phyloP scores from a whole-genome alignment of 2,329 filamentous ascomycete species.

The Mycocentrospora acerina region DNA sequence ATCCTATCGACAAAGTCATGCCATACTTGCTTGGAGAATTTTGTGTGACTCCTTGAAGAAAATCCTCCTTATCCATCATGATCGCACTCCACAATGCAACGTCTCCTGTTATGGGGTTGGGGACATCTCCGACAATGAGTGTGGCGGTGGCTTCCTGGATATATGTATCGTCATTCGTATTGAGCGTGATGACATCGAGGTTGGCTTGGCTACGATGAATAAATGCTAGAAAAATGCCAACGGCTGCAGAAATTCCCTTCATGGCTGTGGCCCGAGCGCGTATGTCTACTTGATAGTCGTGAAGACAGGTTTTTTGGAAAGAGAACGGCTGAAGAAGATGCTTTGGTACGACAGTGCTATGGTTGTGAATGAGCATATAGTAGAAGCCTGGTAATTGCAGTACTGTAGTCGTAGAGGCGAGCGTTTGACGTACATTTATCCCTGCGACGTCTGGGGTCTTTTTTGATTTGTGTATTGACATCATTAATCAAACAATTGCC shows the following conservation, averaged over 20 bases:
- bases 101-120: conserved; percentile 19
- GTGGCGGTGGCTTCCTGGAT: conserved; percentile 21
- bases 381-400: too few relatives aligned
- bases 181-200: conserved; percentile 22
- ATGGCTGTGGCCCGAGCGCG: too few relatives aligned
- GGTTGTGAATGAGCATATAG: too few relatives aligned
- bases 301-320: background rate
- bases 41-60: conserved; percentile 27
- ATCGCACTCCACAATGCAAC: conserved; percentile 27
- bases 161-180: conserved; percentile 11
- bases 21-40: conserved; percentile 16
- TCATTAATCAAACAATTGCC: too few relatives aligned
- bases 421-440: too few relatives aligned
- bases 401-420: too few relatives aligned
- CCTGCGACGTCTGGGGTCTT: too few relatives aligned
- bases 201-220: conserved; percentile 15
- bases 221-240: conserved; percentile 12
- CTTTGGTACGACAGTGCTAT: too few relatives aligned
- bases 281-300: too few relatives aligned
- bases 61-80: conserved; percentile 24
- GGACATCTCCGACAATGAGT: conserved; percentile 19
- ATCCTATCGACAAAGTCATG: background rate
- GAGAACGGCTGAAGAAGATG: background rate
- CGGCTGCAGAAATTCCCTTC: conserved; percentile 10
- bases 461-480: too few relatives aligned